Conservation (phyloP, 2,329 filamentous ascomycete species). For the Diaporthe amygdali region DNA sequence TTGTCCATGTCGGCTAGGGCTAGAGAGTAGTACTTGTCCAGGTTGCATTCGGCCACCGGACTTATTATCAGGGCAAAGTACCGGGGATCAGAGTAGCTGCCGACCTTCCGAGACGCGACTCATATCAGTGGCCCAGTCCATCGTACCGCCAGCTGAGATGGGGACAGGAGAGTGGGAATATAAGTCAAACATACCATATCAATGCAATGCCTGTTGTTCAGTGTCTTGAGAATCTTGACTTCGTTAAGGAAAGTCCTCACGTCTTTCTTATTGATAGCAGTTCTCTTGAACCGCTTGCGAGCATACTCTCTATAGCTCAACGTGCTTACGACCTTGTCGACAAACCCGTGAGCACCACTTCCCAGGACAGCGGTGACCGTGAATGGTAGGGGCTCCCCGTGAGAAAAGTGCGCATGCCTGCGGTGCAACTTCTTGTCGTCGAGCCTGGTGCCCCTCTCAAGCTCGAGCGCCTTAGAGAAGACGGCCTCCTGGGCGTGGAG, state of each 20-base stretch:
- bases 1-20: not conserved
- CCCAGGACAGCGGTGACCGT: not conserved
- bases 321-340: not conserved
- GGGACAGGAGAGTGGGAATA: too few relatives aligned
- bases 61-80: not conserved
- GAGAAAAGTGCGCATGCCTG: not conserved
- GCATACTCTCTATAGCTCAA: not conserved
- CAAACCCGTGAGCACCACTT: not conserved
- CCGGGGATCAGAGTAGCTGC: not conserved
- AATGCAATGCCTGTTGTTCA: not conserved
- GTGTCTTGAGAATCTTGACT: not conserved
- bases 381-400: not conserved
- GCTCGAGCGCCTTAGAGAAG: not conserved
- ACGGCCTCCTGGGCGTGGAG: not conserved
- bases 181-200: too few relatives aligned
- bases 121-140: too few relatives aligned
- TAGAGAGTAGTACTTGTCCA: not conserved
- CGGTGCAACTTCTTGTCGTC: not conserved
- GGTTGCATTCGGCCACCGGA: not conserved
- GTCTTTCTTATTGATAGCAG: not conserved
- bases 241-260: not conserved
- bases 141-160: too few relatives aligned
- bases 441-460: not conserved
- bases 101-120: too few relatives aligned
- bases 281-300: not conserved